Evolutionary conservation across 2,329 filamentous ascomycete species (phyloP), one percentile per base, ranked within the genome.

Genomic region (Metarhizium rileyi): DNA sequence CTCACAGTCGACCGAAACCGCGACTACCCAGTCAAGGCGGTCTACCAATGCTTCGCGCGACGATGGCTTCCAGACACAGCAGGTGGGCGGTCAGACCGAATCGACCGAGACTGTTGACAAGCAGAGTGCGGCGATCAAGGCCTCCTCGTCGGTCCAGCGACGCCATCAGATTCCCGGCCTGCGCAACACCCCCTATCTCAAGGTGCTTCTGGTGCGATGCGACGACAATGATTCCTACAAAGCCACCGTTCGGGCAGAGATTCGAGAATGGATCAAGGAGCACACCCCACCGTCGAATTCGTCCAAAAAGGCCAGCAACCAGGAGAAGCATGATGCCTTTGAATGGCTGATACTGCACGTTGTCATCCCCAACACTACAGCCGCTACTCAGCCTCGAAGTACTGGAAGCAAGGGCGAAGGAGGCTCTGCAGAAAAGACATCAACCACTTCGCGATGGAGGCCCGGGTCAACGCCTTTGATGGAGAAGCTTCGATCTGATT

Each of bases 181-280:
- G 50, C 84, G 91, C 36, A 87, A 88, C 54, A 97, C 91, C 1
- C 90, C 94, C 1, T 98, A 98, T 65, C 75, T 98, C 52, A 97
- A 95, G 65, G 72, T 98, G 6, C 85, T 90, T 50, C 72, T 98
- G 2, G 77, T 98, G 48, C 81, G 90, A 61, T 97, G 93, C 69
- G 93, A 97, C 69, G 93, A 98, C 63, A 95, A 90, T 61, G 94
- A 98, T 44, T 82, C 82, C 8, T 98, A 98, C 75, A 97, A 95
- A 67, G 73, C 80, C 2, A 81, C 81, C 12, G 83, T 87, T 6
- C 79, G 90, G 46, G 82, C 87, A 59, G 81, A 87, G 57, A 75
- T 98, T 33, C 81, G 87, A 46, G 90, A 97, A 56, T 98, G 93
- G 93, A 80, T 97, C 59, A 94, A 93, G 66, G 73, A 78, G 6